Conservation (phyloP, 2,329 filamentous ascomycete species). For the Pseudonectria buxi region DNA sequence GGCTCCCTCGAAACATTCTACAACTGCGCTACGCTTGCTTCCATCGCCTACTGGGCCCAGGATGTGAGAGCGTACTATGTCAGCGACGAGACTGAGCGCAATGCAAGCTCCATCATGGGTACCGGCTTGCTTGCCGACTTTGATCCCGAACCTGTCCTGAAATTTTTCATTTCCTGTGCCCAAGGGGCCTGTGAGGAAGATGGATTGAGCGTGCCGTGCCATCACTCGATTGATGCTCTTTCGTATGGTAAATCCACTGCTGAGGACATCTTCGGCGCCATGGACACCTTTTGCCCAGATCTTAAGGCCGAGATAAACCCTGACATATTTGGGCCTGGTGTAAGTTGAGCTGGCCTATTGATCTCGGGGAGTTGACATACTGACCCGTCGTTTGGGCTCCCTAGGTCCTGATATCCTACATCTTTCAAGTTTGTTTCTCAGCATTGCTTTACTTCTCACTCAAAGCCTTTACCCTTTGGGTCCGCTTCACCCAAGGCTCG, state of each 20-base stretch:
- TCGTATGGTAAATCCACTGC: slow-evolving; percentile 19
- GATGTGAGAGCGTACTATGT: slow-evolving; percentile 24
- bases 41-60: slow-evolving; percentile 28
- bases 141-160: slow-evolving; percentile 23
- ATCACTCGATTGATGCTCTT: slow-evolving; percentile 21
- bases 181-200: slow-evolving; percentile 30
- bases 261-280: slow-evolving; percentile 26
- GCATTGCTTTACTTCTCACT: slow-evolving; percentile 27
- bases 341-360: slow-evolving; percentile 13
- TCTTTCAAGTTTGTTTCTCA: slow-evolving; percentile 32
- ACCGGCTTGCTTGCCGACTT: slow-evolving; percentile 24
- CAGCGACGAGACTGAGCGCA: slow-evolving; percentile 27
- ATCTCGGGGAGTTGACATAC: background rate
- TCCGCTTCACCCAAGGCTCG: slow-evolving; percentile 24
- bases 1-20: slow-evolving; percentile 32
- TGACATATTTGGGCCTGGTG: slow-evolving; percentile 34
- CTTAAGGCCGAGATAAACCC: slow-evolving; percentile 31
- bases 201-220: slow-evolving; percentile 26
- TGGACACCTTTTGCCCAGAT: slow-evolving; percentile 30
- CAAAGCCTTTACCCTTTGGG: slow-evolving; percentile 30
- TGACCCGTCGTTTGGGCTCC: slow-evolving; percentile 3
- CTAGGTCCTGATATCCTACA: slow-evolving; percentile 33
- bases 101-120: slow-evolving; percentile 32
- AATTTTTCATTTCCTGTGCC: slow-evolving; percentile 28
- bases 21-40: slow-evolving; percentile 31